Percentiles rank a stretch among this genome's conserved stretches.
Conservation (phyloP, 768 basidiomycete species). For the Trametes cingulata region DNA sequence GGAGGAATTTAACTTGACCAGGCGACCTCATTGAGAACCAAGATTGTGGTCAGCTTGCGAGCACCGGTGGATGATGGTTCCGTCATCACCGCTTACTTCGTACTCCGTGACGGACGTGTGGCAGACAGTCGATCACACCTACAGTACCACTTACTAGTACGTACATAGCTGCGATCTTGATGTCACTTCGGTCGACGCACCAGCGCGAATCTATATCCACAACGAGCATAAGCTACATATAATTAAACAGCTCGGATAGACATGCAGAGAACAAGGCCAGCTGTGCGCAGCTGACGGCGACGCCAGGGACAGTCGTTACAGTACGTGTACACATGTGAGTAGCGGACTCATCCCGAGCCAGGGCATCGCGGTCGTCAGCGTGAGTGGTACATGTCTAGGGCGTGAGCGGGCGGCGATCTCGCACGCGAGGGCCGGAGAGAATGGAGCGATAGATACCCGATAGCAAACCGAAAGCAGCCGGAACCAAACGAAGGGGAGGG, state of each 20-base stretch:
- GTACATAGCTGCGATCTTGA: no score
- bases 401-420: conserved; percentile 7
- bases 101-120: no score
- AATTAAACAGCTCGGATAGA: conserved; percentile 6
- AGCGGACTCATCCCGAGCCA: conserved; percentile 12
- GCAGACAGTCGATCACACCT: no score
- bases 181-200: no score
- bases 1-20: no score
- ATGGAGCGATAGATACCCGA: conserved; percentile 14
- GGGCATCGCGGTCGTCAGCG: conserved; percentile 18
- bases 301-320: conserved; percentile 14
- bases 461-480: conserved; percentile 10
- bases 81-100: no score
- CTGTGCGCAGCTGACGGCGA: conserved; percentile 8
- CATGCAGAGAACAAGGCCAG: conserved; percentile 8
- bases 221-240: conserved; percentile 8
- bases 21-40: no score
- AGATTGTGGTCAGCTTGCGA: no score
- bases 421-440: conserved; percentile 11
- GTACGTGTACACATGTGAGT: conserved; percentile 12
- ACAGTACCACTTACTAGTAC: no score
- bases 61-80: no score
- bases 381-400: conserved; percentile 7
- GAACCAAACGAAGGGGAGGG: neutral
- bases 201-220: neutral